Percentiles rank a stretch among this genome's conserved stretches.
Evolutionary conservation across 2,329 filamentous ascomycete species (phyloP).

Genomic region (Stachybotrys elegans): DNA sequence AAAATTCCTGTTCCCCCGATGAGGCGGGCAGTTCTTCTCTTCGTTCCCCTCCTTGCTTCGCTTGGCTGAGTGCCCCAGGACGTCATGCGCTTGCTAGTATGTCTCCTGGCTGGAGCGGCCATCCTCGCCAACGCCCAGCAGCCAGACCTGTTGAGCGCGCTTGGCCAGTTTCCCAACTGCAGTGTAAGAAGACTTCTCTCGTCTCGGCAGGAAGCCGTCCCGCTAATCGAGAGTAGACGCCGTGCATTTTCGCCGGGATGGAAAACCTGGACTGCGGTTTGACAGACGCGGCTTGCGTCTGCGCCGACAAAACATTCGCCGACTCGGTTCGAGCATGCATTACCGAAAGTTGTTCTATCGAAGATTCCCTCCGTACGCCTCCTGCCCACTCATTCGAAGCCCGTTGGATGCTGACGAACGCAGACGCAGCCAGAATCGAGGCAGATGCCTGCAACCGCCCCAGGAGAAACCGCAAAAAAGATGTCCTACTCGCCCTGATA

Average conservation of each 20-base stretch:
- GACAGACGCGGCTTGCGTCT: conserved; percentile 1
- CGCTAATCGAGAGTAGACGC: background rate
- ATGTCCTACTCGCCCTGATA: conserved; percentile 27
- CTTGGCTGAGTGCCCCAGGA: no score
- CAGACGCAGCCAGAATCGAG: conserved; percentile 23
- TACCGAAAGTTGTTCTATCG: conserved; percentile 8
- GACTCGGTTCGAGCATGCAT: background rate
- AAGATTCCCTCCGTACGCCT: conserved; percentile 14
- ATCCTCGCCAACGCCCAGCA: background rate
- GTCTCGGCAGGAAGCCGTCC: background rate
- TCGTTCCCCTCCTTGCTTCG: no score
- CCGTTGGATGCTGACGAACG: background rate
- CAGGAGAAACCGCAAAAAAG: conserved; percentile 20
- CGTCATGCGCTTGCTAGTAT: no score
- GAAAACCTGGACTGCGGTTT: conserved; percentile 12
- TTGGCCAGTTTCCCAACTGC: background rate
- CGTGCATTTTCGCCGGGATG: conserved; percentile 27
- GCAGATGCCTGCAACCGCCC: conserved; percentile 26
- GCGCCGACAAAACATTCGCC: background rate
- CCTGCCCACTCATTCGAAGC: conserved; percentile 4
- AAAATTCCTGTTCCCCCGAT: no score
- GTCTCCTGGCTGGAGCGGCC: background rate
- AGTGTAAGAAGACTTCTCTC: background rate
- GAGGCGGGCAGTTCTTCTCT: no score
- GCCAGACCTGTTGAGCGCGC: background rate